Conservation (phyloP, 2,329 filamentous ascomycete genomes). For the Aaosphaeria pasadenensis region DNA sequence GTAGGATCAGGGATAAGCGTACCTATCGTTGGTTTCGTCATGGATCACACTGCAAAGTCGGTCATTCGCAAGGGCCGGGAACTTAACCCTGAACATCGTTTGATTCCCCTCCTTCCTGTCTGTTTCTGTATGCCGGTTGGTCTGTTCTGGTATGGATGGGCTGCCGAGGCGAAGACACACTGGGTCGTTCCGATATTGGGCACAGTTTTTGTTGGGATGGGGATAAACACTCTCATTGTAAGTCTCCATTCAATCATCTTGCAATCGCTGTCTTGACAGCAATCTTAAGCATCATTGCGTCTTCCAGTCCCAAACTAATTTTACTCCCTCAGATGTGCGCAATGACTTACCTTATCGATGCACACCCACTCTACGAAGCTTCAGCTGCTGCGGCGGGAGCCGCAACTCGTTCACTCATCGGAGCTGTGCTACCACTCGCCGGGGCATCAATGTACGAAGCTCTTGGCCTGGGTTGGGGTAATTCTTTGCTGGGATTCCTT, state of each 20-base stretch:
- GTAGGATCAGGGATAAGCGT: conserved; percentile 12
- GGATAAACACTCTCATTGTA: conserved; percentile 11
- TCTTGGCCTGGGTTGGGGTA: conserved; percentile 59
- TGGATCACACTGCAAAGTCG: conserved; percentile 25
- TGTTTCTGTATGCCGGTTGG: conserved; percentile 17
- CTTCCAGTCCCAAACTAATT: too few relatives aligned
- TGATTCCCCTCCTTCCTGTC: conserved; percentile 23
- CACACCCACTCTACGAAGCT: conserved; percentile 40
- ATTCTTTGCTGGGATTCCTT: conserved; percentile 51
- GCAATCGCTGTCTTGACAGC: too few relatives aligned
- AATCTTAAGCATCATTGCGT: neutral
- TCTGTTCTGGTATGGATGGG: conserved; percentile 29
- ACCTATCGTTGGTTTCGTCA: conserved; percentile 6
- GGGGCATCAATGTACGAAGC: conserved; percentile 56
- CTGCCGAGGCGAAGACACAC: conserved; percentile 15
- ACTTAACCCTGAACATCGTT: conserved; percentile 33
- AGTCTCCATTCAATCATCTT: neutral
- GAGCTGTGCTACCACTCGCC: conserved; percentile 58
- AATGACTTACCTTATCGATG: conserved; percentile 62
- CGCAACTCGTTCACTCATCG: conserved; percentile 52
- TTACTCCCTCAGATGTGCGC: conserved; percentile 19
- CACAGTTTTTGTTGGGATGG: conserved; percentile 11
- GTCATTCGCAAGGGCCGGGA: conserved; percentile 9
- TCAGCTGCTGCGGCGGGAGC: conserved; percentile 57
- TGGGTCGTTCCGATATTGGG: conserved; percentile 26